A percentile compares a stretch with the other conserved stretches of the same genome.
Evolutionary conservation across 2,329 filamentous ascomycete species (phyloP).

Genomic region (Sporothrix schenckii): DNA sequence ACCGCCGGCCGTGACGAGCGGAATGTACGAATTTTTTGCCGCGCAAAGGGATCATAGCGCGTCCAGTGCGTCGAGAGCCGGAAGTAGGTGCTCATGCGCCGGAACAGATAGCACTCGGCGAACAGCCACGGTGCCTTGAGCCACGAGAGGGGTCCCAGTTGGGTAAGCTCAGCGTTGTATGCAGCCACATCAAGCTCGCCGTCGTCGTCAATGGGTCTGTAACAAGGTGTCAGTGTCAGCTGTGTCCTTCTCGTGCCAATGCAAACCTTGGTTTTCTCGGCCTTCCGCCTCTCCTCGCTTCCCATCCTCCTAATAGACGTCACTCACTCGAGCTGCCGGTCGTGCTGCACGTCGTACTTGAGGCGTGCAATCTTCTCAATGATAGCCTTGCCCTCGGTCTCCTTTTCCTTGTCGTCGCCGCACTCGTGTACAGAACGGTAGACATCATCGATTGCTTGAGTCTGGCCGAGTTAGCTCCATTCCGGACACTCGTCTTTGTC

Average conservation of each 20-base stretch:
- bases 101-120: slow-evolving; percentile 91
- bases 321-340: slow-evolving; percentile 62
- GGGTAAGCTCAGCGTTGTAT: slow-evolving; percentile 84
- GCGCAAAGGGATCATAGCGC: slow-evolving; percentile 82
- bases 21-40: slow-evolving; percentile 91
- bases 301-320: no score
- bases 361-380: slow-evolving; percentile 76
- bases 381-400: slow-evolving; percentile 82
- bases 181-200: slow-evolving; percentile 71
- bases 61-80: slow-evolving; percentile 79
- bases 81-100: slow-evolving; percentile 82
- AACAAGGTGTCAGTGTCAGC: neutral
- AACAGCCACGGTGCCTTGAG: slow-evolving; percentile 86
- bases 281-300: neutral
- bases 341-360: slow-evolving; percentile 95
- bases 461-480: slow-evolving; percentile 54
- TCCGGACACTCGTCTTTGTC: no score
- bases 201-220: slow-evolving; percentile 58
- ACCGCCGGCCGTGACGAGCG: slow-evolving; percentile 79
- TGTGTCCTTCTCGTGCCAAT: neutral
- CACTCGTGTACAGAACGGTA: slow-evolving; percentile 69
- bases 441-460: slow-evolving; percentile 91
- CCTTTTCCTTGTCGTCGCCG: slow-evolving; percentile 64
- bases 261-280: neutral
- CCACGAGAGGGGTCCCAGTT: slow-evolving; percentile 76